A percentile compares a stretch with the other conserved stretches of the same genome.
Conservation (phyloP, 2,329 filamentous ascomycete species). For the Zymoseptoria crescenta region DNA sequence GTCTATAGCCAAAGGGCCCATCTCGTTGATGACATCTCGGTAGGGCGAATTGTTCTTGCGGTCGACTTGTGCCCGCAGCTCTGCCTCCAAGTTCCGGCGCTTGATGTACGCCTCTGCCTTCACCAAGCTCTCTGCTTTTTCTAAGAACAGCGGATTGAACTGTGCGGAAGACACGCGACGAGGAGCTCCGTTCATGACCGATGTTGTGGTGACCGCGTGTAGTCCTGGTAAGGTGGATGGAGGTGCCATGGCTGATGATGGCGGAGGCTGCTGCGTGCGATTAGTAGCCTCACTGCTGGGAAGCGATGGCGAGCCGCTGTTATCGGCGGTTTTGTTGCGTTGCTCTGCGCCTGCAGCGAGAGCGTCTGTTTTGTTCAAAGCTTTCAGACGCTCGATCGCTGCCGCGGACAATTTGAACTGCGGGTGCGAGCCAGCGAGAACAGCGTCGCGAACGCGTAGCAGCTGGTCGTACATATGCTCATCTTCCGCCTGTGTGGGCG, state of each 20-base stretch:
- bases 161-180: conserved; percentile 33
- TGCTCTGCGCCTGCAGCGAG: conserved; percentile 3
- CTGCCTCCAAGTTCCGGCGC: conserved; percentile 71
- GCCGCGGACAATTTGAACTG: conserved; percentile 51
- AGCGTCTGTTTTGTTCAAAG: conserved; percentile 5
- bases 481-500: conserved; percentile 23
- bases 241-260: conserved; percentile 2
- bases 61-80: conserved; percentile 69
- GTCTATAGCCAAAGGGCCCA: conserved; percentile 32
- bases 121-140: conserved; percentile 78
- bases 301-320: conserved; percentile 6
- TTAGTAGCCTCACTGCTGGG: conserved; percentile 14
- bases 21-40: conserved; percentile 44
- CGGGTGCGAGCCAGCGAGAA: conserved; percentile 69
- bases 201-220: conserved; percentile 4
- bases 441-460: conserved; percentile 67
- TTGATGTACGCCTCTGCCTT: conserved; percentile 74
- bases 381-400: conserved; percentile 36
- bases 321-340: conserved; percentile 5
- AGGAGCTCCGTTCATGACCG: conserved; percentile 5
- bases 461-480: conserved; percentile 62
- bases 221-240: conserved; percentile 19
- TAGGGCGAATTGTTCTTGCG: conserved; percentile 41
- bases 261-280: conserved; percentile 14
- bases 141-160: conserved; percentile 74